Percentiles rank a stretch among this genome's conserved stretches.
Evolutionary conservation across 805 yeast genomes (phyloP).

Genomic region (Myxozyma vanderwaltii): DNA sequence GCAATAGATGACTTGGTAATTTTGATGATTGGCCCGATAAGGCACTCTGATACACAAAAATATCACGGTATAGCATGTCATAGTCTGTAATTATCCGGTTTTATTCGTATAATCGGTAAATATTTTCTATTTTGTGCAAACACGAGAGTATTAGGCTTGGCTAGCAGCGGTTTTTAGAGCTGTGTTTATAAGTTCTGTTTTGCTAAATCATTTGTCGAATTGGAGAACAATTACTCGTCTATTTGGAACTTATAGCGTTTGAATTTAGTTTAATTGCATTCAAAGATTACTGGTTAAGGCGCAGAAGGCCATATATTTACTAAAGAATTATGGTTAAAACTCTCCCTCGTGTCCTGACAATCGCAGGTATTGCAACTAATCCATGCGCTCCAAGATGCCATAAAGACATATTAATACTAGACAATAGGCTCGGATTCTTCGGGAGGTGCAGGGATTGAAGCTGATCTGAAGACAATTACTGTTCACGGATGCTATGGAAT

Average conservation of each 20-base stretch:
- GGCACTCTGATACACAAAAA: no score
- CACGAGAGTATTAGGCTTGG: not conserved
- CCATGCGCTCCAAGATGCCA: not conserved
- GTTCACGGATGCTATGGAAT: constrained; percentile 75
- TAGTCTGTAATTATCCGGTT: no score
- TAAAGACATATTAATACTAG: not conserved
- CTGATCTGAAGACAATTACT: constrained; percentile 77
- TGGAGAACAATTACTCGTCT: not conserved
- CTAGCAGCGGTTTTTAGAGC: not conserved
- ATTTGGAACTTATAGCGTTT: not conserved
- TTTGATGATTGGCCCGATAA: no score
- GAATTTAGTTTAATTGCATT: not conserved
- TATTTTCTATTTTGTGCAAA: no score
- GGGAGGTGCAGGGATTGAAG: constrained; percentile 93
- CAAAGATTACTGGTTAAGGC: not conserved
- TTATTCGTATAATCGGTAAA: no score
- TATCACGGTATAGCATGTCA: no score
- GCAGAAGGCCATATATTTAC: not conserved
- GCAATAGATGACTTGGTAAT: no score
- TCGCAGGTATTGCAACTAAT: constrained; percentile 39
- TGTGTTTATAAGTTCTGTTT: not conserved
- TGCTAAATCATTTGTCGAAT: no score
- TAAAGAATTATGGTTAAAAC: not conserved
- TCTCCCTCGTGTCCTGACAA: constrained; percentile 36
- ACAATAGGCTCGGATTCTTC: constrained; percentile 71